Evolutionary conservation across 23 red algal genomes (phyloP).

Genomic region (Gracilariopsis chorda): DNA sequence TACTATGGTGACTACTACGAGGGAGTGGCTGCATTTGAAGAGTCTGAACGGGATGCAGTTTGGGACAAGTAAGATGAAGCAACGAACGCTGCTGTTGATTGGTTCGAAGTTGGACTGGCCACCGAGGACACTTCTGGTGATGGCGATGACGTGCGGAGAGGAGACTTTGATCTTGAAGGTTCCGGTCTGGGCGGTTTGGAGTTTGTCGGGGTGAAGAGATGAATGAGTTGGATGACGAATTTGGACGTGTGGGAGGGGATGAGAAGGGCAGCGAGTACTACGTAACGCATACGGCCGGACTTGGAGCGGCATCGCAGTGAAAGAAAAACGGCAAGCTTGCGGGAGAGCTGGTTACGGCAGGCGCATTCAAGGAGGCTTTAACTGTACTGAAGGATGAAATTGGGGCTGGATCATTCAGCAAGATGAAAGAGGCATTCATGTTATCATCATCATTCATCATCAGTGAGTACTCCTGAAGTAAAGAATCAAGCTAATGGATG

Average conservation of each 20-base stretch:
- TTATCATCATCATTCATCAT: no score
- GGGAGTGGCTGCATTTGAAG: conserved; percentile 82
- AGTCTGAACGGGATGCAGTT: conserved; percentile 59
- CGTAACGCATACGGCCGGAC: conserved; percentile 68
- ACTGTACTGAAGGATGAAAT: conserved; percentile 71
- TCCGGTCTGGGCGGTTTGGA: not conserved
- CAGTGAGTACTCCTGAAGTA: no score
- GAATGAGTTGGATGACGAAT: conserved; percentile 39
- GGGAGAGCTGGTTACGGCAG: conserved; percentile 86
- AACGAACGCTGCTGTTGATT: conserved; percentile 50
- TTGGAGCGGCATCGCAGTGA: conserved; percentile 48
- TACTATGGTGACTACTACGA: conserved; percentile 97
- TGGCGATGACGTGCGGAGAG: conserved; percentile 74
- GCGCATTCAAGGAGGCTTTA: conserved; percentile 84
- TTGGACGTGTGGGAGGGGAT: not conserved
- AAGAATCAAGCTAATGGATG: no score
- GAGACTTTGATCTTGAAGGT: conserved; percentile 73
- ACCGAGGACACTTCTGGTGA: conserved; percentile 32
- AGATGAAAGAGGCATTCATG: conserved; percentile 72
- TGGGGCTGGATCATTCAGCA: conserved; percentile 40
- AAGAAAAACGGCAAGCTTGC: conserved; percentile 41
- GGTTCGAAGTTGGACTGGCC: conserved; percentile 65
- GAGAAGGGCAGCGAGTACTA: conserved; percentile 63
- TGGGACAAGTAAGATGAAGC: conserved; percentile 58
- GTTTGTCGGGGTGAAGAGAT: conserved; percentile 2